Percentiles rank a stretch among this genome's conserved stretches.
Conservation (phyloP, 805 yeast genomes). For the Torulaspora gathmanii region DNA sequence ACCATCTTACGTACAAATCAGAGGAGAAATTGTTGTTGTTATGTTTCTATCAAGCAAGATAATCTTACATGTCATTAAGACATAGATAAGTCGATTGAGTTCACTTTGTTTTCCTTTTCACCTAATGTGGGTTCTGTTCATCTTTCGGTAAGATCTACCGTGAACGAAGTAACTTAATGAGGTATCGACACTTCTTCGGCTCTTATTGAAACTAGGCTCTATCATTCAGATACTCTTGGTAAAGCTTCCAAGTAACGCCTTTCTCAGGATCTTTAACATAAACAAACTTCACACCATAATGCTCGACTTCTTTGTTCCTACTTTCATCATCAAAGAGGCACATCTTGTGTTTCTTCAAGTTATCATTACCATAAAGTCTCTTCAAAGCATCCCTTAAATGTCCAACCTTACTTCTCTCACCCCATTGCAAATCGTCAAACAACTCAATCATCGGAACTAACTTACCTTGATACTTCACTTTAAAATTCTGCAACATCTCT, state of each 20-base stretch:
- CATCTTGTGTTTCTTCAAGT: slow-evolving; percentile 42
- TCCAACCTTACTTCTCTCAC: slow-evolving; percentile 55
- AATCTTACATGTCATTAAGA: too few relatives aligned
- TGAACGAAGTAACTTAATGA: too few relatives aligned
- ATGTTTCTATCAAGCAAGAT: too few relatives aligned
- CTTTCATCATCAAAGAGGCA: slow-evolving; percentile 73
- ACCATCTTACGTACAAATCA: too few relatives aligned
- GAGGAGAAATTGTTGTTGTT: too few relatives aligned
- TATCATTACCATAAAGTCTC: slow-evolving; percentile 45
- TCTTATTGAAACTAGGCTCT: not conserved
- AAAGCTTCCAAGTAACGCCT: slow-evolving; percentile 56
- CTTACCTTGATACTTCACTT: slow-evolving; percentile 42
- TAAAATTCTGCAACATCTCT: slow-evolving; percentile 50
- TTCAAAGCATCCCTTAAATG: slow-evolving; percentile 54
- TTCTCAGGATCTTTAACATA: slow-evolving; percentile 52
- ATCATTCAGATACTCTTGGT: slow-evolving; percentile 38
- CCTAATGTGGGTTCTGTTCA: too few relatives aligned
- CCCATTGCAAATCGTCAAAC: slow-evolving; percentile 65
- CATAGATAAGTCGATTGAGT: too few relatives aligned
- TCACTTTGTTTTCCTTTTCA: too few relatives aligned
- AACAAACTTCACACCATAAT: slow-evolving; percentile 64
- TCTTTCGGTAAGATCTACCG: too few relatives aligned
- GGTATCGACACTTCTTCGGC: too few relatives aligned
- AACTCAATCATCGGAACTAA: slow-evolving; percentile 28
- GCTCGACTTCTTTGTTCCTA: slow-evolving; percentile 71